A percentile compares a stretch with the other conserved stretches of the same genome.
These are phyloP conservation scores for Umbellularia californica DNA, from an alignment of 164 flowering plant species.

Conservation along the genomic window DNA sequence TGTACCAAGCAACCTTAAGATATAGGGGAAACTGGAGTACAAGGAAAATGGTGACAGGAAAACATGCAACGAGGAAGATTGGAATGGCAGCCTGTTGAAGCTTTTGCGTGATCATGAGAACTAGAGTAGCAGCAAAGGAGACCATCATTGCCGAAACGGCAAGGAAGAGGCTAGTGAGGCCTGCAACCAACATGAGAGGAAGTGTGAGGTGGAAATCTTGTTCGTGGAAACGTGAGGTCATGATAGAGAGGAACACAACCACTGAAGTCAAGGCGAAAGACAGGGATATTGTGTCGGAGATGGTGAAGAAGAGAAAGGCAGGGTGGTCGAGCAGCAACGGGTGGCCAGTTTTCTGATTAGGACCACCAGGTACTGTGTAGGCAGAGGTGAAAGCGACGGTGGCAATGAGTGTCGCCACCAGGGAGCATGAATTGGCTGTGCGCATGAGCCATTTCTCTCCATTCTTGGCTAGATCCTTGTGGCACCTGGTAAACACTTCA, in stretches of 20 bases:
- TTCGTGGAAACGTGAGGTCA: slow-evolving; percentile 11
- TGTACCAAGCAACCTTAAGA: too few relatives aligned
- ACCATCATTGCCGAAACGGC: too few relatives aligned
- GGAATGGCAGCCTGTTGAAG: too few relatives aligned
- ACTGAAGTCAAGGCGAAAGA: slow-evolving; percentile 14
- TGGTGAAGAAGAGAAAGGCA: slow-evolving; percentile 14
- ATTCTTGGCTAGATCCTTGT: slow-evolving; percentile 5
- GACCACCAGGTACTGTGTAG: slow-evolving; percentile 18
- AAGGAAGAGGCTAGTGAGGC: too few relatives aligned
- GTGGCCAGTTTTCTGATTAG: slow-evolving; percentile 6
- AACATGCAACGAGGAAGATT: too few relatives aligned
- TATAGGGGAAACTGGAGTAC: too few relatives aligned
- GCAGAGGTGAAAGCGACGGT: slow-evolving; percentile 27
- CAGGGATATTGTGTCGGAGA: slow-evolving; percentile 12
- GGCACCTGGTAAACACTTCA: neutral
- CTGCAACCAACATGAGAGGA: too few relatives aligned
- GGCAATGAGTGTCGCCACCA: slow-evolving; percentile 25
- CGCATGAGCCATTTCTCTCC: slow-evolving; percentile 18
- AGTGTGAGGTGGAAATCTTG: slow-evolving; percentile 7
- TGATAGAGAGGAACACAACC: slow-evolving; percentile 20
- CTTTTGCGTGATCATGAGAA: too few relatives aligned
- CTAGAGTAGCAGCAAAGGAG: too few relatives aligned
- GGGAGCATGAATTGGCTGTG: slow-evolving; percentile 23
- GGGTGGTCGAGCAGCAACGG: slow-evolving; percentile 10
- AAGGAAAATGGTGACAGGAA: too few relatives aligned